phyloP scores from a whole-genome alignment of 768 basidiomycete genomes.

The Chalciporus piperatus region DNA sequence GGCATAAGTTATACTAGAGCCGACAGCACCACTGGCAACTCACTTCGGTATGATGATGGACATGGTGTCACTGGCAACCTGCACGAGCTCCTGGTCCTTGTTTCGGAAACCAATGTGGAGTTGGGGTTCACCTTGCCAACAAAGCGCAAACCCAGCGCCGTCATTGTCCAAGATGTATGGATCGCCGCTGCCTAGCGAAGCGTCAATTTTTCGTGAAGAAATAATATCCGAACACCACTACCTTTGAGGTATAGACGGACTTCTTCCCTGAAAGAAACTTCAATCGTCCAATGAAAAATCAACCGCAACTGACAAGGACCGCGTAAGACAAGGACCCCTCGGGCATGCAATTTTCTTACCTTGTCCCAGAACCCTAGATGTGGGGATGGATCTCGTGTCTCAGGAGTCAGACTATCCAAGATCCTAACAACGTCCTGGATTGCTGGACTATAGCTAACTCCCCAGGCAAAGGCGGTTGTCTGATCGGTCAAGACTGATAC shows the following conservation, averaged over 20 bases:
- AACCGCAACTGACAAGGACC: conserved; percentile 54
- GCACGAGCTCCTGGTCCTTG: conserved; percentile 71
- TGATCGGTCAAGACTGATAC: conserved; percentile 63
- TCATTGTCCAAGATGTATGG: conserved; percentile 66
- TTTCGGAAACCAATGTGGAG: conserved; percentile 71
- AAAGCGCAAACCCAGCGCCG: conserved; percentile 86
- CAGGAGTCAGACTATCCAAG: conserved; percentile 74
- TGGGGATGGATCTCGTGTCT: conserved; percentile 79
- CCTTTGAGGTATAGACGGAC: conserved; percentile 87
- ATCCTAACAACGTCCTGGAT: conserved; percentile 85
- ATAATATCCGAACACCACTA: conserved; percentile 24
- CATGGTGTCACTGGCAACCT: conserved; percentile 79
- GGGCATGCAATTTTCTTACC: conserved; percentile 37
- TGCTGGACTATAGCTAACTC: conserved; percentile 80
- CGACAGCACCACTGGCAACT: conserved; percentile 25
- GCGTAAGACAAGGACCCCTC: conserved; percentile 2
- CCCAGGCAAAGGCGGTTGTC: conserved; percentile 82
- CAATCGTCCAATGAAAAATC: conserved; percentile 79
- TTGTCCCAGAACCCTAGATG: conserved; percentile 95
- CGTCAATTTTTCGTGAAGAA: conserved; percentile 6
- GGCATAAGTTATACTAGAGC: neutral
- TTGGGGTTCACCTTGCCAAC: conserved; percentile 75
- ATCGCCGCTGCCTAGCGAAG: conserved; percentile 66
- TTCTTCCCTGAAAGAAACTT: conserved; percentile 63
- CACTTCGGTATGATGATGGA: conserved; percentile 84